Conservation (phyloP, 192 early-diverging fungal genomes). For the Podila minutissima region DNA sequence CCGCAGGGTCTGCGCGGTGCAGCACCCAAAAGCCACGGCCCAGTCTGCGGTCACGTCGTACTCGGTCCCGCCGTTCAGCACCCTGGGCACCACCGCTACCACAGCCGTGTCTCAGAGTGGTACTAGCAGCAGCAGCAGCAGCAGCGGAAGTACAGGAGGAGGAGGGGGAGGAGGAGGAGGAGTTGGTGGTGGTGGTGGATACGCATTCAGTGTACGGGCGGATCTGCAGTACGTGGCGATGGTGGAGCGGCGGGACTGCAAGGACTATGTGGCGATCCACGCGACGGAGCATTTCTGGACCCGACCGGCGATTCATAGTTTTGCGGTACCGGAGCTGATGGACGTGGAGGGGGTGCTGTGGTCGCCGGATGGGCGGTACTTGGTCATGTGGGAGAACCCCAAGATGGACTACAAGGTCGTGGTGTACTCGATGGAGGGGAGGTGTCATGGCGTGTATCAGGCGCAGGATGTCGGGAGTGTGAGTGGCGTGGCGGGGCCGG, state of each 20-base stretch:
- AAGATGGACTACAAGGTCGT: constrained; percentile 63
- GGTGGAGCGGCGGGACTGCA: constrained; percentile 40
- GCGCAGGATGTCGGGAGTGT: background rate
- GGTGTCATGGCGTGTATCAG: constrained; percentile 18
- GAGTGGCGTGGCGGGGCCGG: background rate
- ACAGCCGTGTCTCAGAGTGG: constrained; percentile 14
- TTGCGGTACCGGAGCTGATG: constrained; percentile 50
- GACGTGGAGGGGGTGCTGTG: constrained; percentile 82
- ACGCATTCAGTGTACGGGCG: constrained; percentile 20
- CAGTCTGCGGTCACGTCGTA: constrained; percentile 23
- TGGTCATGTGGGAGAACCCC: constrained; percentile 79
- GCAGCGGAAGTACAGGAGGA: background rate
- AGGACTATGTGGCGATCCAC: constrained; percentile 36
- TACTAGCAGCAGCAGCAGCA: background rate
- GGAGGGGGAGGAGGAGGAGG: no score
- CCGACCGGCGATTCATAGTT: constrained; percentile 24
- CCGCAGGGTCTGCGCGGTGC: constrained; percentile 10
- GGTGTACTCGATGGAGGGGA: constrained; percentile 32
- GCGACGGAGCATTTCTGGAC: constrained; percentile 42
- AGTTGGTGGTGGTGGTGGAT: background rate
- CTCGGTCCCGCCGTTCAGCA: constrained; percentile 39
- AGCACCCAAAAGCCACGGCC: constrained; percentile 30
- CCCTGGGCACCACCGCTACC: constrained; percentile 33
- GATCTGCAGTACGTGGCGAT: constrained; percentile 41
- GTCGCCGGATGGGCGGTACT: constrained; percentile 86